Conservation (phyloP, 257 asterid species). For the Leptodermis oblonga region DNA sequence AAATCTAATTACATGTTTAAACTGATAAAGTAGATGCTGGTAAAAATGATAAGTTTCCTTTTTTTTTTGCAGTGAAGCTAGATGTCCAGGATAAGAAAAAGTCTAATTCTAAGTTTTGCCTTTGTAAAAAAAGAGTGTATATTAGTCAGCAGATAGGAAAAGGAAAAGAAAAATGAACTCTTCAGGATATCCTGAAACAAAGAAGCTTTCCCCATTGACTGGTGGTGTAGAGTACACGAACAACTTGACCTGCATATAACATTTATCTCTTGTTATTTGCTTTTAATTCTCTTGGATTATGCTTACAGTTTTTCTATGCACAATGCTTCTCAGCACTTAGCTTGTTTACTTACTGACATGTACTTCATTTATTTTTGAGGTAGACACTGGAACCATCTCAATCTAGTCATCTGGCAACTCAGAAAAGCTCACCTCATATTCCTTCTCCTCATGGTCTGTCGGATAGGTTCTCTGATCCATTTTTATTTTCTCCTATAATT, state of each 20-base stretch:
- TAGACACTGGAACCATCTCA: too few species aligned
- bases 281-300: too few species aligned
- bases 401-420: slow-evolving; percentile 30
- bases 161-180: background rate
- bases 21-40: too few species aligned
- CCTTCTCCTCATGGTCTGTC: slow-evolving; percentile 51
- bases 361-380: slow-evolving; percentile 15
- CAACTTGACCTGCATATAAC: too few species aligned
- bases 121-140: background rate
- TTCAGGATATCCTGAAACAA: too few species aligned
- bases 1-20: background rate
- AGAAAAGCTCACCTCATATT: slow-evolving; percentile 43
- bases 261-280: too few species aligned
- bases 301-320: background rate
- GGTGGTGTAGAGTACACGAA: too few species aligned
- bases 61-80: too few species aligned
- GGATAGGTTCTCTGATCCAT: slow-evolving; percentile 15
- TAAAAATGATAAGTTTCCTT: too few species aligned
- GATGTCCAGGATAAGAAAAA: too few species aligned
- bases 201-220: too few species aligned
- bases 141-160: background rate
- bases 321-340: background rate
- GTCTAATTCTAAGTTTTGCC: too few species aligned
- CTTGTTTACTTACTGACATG: slow-evolving; percentile 15
- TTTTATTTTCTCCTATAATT: slow-evolving; percentile 11